Conservation (phyloP, 139 green algal species). For the Auxenochlorella pyrenoidosa region DNA sequence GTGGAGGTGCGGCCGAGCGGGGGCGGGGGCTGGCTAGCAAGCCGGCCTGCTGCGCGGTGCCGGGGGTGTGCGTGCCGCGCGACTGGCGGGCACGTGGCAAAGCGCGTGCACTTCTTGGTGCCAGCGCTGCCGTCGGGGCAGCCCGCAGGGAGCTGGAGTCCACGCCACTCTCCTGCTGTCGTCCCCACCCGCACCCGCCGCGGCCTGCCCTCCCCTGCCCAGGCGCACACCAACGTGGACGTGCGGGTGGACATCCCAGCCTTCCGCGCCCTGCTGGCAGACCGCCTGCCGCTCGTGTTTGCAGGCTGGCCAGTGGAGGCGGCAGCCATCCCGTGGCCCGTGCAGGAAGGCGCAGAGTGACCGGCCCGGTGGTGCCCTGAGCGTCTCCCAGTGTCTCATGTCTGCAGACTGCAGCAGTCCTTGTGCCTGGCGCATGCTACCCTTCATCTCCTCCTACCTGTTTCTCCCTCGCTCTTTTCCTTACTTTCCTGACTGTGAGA, state of each 20-base stretch:
- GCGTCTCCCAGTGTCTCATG: too few species aligned
- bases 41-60: too few species aligned
- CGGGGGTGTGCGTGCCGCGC: too few species aligned
- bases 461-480: too few species aligned
- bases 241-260: conserved; percentile 73
- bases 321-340: conserved; percentile 66
- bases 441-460: not conserved
- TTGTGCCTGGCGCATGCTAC: not conserved
- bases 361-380: not conserved
- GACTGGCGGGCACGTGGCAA: not conserved
- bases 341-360: conserved; percentile 23
- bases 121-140: too few species aligned
- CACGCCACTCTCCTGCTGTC: too few species aligned
- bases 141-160: too few species aligned
- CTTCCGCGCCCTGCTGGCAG: conserved; percentile 64
- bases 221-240: conserved; percentile 86
- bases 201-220: not conserved
- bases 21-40: too few species aligned
- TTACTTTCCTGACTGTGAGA: too few species aligned
- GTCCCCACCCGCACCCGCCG: too few species aligned
- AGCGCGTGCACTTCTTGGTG: not conserved
- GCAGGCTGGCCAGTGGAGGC: conserved; percentile 56
- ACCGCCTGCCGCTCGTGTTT: conserved; percentile 74
- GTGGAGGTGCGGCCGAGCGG: too few species aligned
- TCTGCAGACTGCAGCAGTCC: too few species aligned